Percentiles rank a stretch among this genome's conserved stretches.
Evolutionary conservation across 2,329 filamentous ascomycete species (phyloP).

Genomic region (Sarocladium kiliense): DNA sequence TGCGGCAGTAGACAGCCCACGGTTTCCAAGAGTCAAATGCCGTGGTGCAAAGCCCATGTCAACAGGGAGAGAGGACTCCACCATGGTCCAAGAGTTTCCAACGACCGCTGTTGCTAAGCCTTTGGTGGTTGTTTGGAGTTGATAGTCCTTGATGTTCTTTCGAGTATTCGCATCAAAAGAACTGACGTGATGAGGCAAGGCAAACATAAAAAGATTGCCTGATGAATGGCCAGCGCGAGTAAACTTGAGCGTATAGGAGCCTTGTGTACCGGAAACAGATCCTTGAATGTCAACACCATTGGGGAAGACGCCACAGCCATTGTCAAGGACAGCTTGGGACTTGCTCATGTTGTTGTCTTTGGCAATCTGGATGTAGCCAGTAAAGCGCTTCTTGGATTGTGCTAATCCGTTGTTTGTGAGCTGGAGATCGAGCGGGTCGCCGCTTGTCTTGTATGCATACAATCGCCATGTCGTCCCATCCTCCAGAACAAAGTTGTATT

Average conservation of each 20-base stretch:
- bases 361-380: slow-evolving; percentile 75
- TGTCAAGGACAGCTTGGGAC: slow-evolving; percentile 67
- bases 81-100: slow-evolving; percentile 71
- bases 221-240: slow-evolving; percentile 59
- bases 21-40: slow-evolving; percentile 37
- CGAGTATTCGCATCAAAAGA: slow-evolving; percentile 60
- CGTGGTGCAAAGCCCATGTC: slow-evolving; percentile 77
- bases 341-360: slow-evolving; percentile 59
- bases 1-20: slow-evolving; percentile 14
- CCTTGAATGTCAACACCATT: slow-evolving; percentile 47
- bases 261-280: slow-evolving; percentile 50
- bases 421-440: slow-evolving; percentile 59
- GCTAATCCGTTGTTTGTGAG: slow-evolving; percentile 62
- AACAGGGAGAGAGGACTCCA: slow-evolving; percentile 65
- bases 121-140: slow-evolving; percentile 79
- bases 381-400: slow-evolving; percentile 61
- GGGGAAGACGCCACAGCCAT: slow-evolving; percentile 72
- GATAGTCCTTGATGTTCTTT: slow-evolving; percentile 48
- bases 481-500: slow-evolving; percentile 69
- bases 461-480: slow-evolving; percentile 77
- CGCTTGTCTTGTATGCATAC: slow-evolving; percentile 62
- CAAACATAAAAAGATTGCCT: slow-evolving; percentile 74
- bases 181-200: slow-evolving; percentile 76
- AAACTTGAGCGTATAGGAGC: slow-evolving; percentile 70
- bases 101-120: slow-evolving; percentile 69